Evolutionary conservation across 2,329 filamentous ascomycete species (phyloP), one percentile per base, ranked within the genome.

Genomic region (Pyrenophora teres): DNA sequence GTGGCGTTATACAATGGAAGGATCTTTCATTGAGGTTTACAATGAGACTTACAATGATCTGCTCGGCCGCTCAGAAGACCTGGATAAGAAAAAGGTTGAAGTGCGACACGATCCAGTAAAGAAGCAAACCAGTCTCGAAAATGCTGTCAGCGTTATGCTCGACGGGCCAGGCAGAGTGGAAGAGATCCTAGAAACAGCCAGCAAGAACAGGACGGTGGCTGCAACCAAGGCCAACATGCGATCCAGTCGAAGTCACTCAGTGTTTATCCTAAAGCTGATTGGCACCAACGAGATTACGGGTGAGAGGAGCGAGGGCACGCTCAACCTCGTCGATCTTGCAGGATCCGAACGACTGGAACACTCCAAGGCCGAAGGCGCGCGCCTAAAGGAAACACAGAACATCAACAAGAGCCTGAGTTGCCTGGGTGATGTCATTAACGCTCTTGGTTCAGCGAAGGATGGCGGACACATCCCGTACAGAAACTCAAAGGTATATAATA

Each of bases 151-250:
- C 0, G 88, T 95, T 0, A 78, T 79, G 1, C 81, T 99, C 1
- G 86, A 94, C 65, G 92, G 90, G 5, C 87, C 92, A 1, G 81
- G 87, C 15, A 88, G 87, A 56, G 91, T 96, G 0, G 88, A 94
- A 69, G 78, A 81, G 8, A 92, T 97, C 69, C 82, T 99, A 23
- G 83, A 83, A 36, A 85, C 88, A 40, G 94, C 95, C 0, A 87
- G 88, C 61, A 87, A 85, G 65, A 97, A 97, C 75, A 86, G 94
- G 13, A 93, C 89, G 8, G 92, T 97, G 3, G 94, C 94, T 1
- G 92, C 94, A 0, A 99, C 94, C n/a, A 97, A 95, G 71, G 91
- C 94, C 56, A 99, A 99, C 76, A 91, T 96, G 77, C 85, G 92
- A 40, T 96, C 91, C 0, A 96, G 92, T 9, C 88, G 95, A 42